Evolutionary conservation across 2,329 filamentous ascomycete genomes (phyloP), one percentile per base, ranked within the genome.

Genomic region (Aspergillus felis): DNA sequence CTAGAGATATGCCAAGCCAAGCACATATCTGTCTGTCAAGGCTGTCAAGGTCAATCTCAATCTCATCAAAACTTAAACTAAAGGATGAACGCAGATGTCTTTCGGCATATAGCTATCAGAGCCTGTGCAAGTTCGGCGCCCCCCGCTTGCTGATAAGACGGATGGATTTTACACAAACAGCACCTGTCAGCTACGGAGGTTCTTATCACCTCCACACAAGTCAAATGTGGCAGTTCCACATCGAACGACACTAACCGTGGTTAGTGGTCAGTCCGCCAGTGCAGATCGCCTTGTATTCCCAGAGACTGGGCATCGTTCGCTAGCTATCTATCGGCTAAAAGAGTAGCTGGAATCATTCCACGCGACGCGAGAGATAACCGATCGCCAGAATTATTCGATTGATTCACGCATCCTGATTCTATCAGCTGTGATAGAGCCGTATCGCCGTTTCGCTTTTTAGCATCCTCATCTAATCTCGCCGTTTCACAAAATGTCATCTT

Each of bases 371-470:
- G 38, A 61, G 61, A 64, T 64, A 64, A 64, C 59, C 53, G 25
- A 49, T 29, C 17, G 14, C 17, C 38, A 24, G 38, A 46, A 64
- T 64, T 59, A 63, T 61, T 63, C 57, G 57, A 63, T 64, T 59
- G 47, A 44, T 62, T 58, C 59, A 60, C 56, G 42, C 56, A 62
- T 41, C 42, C 28, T 9, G n/a, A 24, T 53, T 48, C 32, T 47
- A 44, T 44, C 41, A 58, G 27, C 44, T 48, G 53, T 50, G 57
- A 59, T 59, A 56, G 55, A 27, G 3, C 38, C 8, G 9, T 25
- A 32, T 25, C 17, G 55, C 44, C 17, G 24, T 44, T 3, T 22
- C 6, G 14, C 6, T 25, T 47, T 47, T 4, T 47, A 12, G 24
- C 20, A 25, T 27, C 14, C 38, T 47, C 35, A 46, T 53, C 55